These are phyloP conservation scores for Coccinonectria pachysandricola DNA, from an alignment of 2,329 filamentous ascomycete genomes.

Conservation along the genomic window DNA sequence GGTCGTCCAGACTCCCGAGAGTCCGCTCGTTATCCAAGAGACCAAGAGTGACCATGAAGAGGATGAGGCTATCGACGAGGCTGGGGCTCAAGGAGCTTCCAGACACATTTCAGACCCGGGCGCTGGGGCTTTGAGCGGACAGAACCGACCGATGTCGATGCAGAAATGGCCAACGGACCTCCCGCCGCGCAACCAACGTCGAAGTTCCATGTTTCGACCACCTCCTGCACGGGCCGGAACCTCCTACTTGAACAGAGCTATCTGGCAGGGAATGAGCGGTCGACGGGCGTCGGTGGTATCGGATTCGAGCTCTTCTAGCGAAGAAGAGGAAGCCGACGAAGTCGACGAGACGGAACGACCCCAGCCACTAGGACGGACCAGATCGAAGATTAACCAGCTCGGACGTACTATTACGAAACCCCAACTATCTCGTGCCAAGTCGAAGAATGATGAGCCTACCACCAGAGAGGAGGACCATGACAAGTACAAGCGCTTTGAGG, in stretches of 20 bases:
- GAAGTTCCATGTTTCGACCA: slow-evolving; percentile 8
- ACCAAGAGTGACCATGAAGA: neutral
- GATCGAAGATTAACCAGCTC: too few species aligned
- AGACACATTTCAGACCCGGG: too few species aligned
- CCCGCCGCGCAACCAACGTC: slow-evolving; percentile 4
- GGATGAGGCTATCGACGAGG: too few species aligned
- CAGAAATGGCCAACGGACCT: slow-evolving; percentile 13
- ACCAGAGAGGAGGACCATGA: slow-evolving; percentile 14
- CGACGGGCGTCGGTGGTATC: slow-evolving; percentile 1
- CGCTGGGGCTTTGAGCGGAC: too few species aligned
- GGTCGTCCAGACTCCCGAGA: neutral
- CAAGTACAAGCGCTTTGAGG: slow-evolving; percentile 33
- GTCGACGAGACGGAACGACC: slow-evolving; percentile 1
- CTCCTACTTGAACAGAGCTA: slow-evolving; percentile 13
- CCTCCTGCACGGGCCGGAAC: slow-evolving; percentile 12
- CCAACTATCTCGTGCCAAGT: too few species aligned
- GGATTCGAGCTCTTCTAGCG: slow-evolving; percentile 6
- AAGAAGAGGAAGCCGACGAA: slow-evolving; percentile 4
- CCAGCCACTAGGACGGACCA: slow-evolving; percentile 2
- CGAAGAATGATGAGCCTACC: slow-evolving; percentile 2
- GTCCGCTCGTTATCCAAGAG: neutral
- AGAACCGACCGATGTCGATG: slow-evolving; percentile 1
- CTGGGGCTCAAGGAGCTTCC: too few species aligned
- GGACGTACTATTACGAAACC: too few species aligned
- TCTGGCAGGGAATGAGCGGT: slow-evolving; percentile 7